A percentile compares a stretch with the other conserved stretches of the same genome.
Evolutionary conservation across 495 filamentous ascomycete species (phyloP).

Genomic region (Choiromyces venosus): DNA sequence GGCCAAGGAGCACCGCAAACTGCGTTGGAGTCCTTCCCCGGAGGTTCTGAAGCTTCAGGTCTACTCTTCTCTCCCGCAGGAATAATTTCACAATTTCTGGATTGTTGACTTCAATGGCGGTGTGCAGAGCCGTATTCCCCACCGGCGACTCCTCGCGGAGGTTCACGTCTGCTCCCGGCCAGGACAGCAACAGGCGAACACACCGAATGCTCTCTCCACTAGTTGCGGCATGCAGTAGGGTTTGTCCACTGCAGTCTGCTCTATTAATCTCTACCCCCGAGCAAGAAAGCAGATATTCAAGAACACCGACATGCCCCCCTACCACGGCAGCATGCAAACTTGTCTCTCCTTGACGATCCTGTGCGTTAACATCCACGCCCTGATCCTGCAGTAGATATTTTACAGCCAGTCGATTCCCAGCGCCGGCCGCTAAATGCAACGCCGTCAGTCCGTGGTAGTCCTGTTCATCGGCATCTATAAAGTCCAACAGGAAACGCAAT

Average conservation of each 20-base stretch:
- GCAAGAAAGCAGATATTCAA: not conserved
- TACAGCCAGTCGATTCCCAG: no score
- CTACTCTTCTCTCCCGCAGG: not conserved
- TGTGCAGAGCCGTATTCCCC: conserved; percentile 2
- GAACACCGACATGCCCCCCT: conserved; percentile 7
- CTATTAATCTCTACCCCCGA: not conserved
- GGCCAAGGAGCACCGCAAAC: conserved; percentile 20
- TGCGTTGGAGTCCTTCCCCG: conserved; percentile 18
- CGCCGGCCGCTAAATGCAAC: conserved; percentile 3
- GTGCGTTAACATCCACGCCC: no score
- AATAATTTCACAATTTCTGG: not conserved
- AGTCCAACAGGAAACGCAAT: not conserved
- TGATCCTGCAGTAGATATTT: no score
- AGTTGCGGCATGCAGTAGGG: not conserved
- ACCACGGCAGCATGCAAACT: not conserved
- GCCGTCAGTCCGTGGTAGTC: conserved; percentile 1
- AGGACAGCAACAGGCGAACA: no score
- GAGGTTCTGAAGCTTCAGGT: not conserved
- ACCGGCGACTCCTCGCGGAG: not conserved
- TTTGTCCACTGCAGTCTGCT: not conserved
- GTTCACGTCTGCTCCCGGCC: no score
- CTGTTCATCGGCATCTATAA: not conserved
- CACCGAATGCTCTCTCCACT: no score
- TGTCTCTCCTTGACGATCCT: no score
- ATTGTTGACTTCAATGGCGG: not conserved